These are phyloP conservation scores for Lathyrus sativus DNA, from an alignment of 306 rosid species.

Conservation along the genomic window DNA sequence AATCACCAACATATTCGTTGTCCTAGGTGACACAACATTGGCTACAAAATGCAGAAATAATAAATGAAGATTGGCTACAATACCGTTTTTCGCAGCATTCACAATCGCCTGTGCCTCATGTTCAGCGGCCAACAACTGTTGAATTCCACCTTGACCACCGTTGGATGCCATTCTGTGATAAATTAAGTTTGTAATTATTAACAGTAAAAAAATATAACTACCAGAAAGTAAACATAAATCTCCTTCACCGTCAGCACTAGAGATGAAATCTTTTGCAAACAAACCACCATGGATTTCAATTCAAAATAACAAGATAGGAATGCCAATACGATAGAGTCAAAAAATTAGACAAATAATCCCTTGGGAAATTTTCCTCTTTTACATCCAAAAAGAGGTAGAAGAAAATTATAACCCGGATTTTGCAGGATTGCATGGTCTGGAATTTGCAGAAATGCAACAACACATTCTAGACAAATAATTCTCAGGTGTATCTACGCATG, in stretches of 20 bases:
- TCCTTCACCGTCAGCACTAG: neutral
- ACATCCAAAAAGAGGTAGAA: too few species aligned
- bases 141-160: slow-evolving; percentile 89
- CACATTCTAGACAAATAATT: neutral
- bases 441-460: neutral
- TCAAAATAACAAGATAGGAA: neutral
- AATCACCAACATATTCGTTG: too few species aligned
- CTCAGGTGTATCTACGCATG: too few species aligned
- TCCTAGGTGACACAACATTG: slow-evolving; percentile 6
- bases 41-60: neutral
- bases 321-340: neutral
- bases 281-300: neutral
- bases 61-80: neutral
- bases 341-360: neutral
- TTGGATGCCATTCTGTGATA: slow-evolving; percentile 68
- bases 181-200: slow-evolving; percentile 7
- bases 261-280: neutral
- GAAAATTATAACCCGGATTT: neutral
- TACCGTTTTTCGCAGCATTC: slow-evolving; percentile 85
- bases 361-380: too few species aligned
- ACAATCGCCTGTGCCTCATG: slow-evolving; percentile 88
- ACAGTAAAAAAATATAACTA: neutral
- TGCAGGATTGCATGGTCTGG: neutral
- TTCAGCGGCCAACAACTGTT: slow-evolving; percentile 86
- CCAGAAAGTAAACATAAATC: slow-evolving; percentile 14